Percentiles rank a stretch among this genome's conserved stretches.
These are phyloP conservation scores for Pterocarpus santalinus DNA, from an alignment of 306 rosid species.

Conservation along the genomic window DNA sequence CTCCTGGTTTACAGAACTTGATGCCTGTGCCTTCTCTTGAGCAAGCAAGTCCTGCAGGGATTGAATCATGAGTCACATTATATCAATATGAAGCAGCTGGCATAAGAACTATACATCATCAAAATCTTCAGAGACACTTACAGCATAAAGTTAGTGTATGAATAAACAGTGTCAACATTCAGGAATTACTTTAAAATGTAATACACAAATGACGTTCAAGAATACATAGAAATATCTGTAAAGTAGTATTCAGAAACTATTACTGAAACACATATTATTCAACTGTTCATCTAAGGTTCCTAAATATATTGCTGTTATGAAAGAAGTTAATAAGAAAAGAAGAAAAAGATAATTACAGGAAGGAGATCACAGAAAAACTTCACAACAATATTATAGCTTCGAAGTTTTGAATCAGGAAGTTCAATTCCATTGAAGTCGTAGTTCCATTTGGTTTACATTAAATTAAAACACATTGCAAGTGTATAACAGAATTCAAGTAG, in stretches of 20 bases:
- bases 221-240: neutral
- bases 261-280: neutral
- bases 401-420: neutral
- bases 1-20: constrained; percentile 76
- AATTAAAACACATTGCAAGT: neutral
- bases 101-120: constrained; percentile 23
- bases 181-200: neutral
- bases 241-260: constrained; percentile 6
- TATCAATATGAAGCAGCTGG: constrained; percentile 2
- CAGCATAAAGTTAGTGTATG: neutral
- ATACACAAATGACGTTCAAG: neutral
- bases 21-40: constrained; percentile 64
- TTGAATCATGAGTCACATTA: constrained; percentile 35
- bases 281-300: constrained; percentile 16
- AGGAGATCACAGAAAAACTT: neutral
- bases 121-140: neutral
- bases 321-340: neutral
- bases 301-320: neutral
- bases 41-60: constrained; percentile 71
- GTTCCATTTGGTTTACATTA: neutral
- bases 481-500: constrained; percentile 8
- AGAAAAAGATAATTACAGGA: neutral
- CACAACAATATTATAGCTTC: neutral
- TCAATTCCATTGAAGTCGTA: constrained; percentile 15
- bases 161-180: constrained; percentile 9